These are phyloP conservation scores for Pichia sp. DNA, from an alignment of 1,139 yeast genomes.

Conservation along the genomic window DNA sequence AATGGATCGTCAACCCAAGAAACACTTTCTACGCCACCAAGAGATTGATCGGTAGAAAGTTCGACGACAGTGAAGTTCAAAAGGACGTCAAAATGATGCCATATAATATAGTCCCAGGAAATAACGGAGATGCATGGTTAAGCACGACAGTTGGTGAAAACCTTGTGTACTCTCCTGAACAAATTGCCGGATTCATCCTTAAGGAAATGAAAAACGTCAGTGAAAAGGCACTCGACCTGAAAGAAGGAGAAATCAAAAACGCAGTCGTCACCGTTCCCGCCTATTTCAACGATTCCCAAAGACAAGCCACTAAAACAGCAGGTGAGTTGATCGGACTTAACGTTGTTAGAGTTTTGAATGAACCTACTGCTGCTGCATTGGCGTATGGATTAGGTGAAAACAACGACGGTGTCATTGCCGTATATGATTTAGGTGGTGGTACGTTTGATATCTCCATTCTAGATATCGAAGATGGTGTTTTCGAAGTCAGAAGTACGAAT, in stretches of 20 bases:
- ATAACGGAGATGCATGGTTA: slow-evolving; percentile 65
- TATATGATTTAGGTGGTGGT: slow-evolving; percentile 82
- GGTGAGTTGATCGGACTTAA: slow-evolving; percentile 67
- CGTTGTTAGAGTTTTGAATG: slow-evolving; percentile 69
- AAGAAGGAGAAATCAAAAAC: slow-evolving; percentile 40
- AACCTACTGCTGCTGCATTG: slow-evolving; percentile 81
- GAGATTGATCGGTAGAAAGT: slow-evolving; percentile 68
- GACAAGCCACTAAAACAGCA: slow-evolving; percentile 75
- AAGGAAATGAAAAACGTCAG: slow-evolving; percentile 58
- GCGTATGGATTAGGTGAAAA: slow-evolving; percentile 67
- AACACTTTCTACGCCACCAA: slow-evolving; percentile 77
- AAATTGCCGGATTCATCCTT: slow-evolving; percentile 52
- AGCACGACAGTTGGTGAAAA: slow-evolving; percentile 35
- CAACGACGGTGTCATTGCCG: slow-evolving; percentile 68
- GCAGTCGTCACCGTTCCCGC: slow-evolving; percentile 85
- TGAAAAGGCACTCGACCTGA: slow-evolving; percentile 39
- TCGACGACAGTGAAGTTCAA: slow-evolving; percentile 62
- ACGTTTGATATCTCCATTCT: slow-evolving; percentile 78
- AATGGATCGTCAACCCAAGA: slow-evolving; percentile 60
- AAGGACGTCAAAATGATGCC: slow-evolving; percentile 56
- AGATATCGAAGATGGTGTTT: slow-evolving; percentile 79
- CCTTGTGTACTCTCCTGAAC: slow-evolving; percentile 49
- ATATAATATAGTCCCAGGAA: slow-evolving; percentile 50
- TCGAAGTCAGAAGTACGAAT: slow-evolving; percentile 79
- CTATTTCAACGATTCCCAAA: slow-evolving; percentile 73